These are phyloP conservation scores for Axilococcus clingmanii DNA, from an alignment of 139 green algal species.

Conservation along the genomic window DNA sequence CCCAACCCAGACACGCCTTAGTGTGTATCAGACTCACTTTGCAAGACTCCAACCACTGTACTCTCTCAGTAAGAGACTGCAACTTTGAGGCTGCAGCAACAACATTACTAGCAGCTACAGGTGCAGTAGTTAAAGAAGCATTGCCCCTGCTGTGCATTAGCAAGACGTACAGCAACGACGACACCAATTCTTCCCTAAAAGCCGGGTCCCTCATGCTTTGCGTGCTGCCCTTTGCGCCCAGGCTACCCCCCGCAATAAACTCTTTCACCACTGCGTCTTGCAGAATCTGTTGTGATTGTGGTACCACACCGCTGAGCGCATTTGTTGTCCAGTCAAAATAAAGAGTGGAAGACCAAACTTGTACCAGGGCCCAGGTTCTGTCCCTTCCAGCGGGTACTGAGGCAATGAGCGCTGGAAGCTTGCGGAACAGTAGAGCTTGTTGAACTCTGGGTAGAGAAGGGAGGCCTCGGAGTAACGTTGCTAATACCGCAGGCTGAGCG, in stretches of 20 bases:
- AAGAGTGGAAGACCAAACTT: constrained; percentile 16
- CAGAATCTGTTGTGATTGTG: neutral
- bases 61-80: constrained; percentile 4
- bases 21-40: constrained; percentile 42
- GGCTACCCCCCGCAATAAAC: constrained; percentile 20
- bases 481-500: constrained; percentile 6
- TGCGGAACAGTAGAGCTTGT: constrained; percentile 18
- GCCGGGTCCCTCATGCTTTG: constrained; percentile 15
- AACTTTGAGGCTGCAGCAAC: constrained; percentile 3
- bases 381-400: constrained; percentile 12
- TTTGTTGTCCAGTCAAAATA: constrained; percentile 15
- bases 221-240: too few species aligned
- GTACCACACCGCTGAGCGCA: neutral
- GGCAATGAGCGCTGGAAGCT: constrained; percentile 17
- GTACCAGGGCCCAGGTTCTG: constrained; percentile 9
- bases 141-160: constrained; percentile 11
- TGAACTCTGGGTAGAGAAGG: constrained; percentile 13
- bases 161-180: constrained; percentile 27
- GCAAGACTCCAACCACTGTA: constrained; percentile 42
- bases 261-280: constrained; percentile 3
- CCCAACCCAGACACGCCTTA: constrained; percentile 59
- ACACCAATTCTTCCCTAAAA: constrained; percentile 40
- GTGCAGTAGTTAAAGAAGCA: neutral
- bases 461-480: constrained; percentile 14
- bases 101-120: neutral